Conservation (phyloP, 2,329 filamentous ascomycete species). For the Catunica adiposa region DNA sequence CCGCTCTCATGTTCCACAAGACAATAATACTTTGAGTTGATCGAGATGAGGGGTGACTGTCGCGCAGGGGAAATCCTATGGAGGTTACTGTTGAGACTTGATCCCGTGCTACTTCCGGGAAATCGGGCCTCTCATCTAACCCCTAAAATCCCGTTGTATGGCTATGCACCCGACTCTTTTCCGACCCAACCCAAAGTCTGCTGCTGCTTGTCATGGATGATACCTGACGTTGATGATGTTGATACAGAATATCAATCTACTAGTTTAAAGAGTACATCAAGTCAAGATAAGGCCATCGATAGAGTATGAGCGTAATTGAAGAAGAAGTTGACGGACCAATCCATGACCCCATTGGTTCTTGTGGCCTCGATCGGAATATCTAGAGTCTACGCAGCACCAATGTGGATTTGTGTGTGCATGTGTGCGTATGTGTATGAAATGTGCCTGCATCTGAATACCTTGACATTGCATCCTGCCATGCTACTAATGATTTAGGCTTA, state of each 20-base stretch:
- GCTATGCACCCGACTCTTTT: neutral
- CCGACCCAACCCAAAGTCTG: neutral
- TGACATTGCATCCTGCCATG: neutral
- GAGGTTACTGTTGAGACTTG: neutral
- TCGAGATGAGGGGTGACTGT: neutral
- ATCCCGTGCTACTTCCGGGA: neutral
- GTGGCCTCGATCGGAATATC: too few relatives aligned
- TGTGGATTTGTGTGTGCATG: neutral
- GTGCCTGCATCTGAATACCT: neutral
- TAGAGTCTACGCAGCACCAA: neutral
- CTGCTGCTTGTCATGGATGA: slow-evolving; percentile 8
- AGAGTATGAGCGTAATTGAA: slow-evolving; percentile 4
- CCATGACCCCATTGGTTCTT: too few relatives aligned
- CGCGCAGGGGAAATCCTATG: neutral
- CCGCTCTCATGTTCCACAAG: slow-evolving; percentile 28
- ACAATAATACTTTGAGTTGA: slow-evolving; percentile 17
- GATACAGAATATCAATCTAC: slow-evolving; percentile 6
- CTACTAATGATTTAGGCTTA: neutral
- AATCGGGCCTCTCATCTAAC: neutral
- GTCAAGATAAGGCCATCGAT: slow-evolving; percentile 6
- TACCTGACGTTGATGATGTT: slow-evolving; percentile 7
- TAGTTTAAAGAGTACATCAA: slow-evolving; percentile 5
- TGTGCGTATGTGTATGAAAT: neutral
- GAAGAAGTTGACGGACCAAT: neutral
- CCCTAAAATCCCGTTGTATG: too few relatives aligned